A percentile compares a stretch with the other conserved stretches of the same genome.
Conservation (phyloP, 2,329 filamentous ascomycete genomes). For the Penicillium sp. region DNA sequence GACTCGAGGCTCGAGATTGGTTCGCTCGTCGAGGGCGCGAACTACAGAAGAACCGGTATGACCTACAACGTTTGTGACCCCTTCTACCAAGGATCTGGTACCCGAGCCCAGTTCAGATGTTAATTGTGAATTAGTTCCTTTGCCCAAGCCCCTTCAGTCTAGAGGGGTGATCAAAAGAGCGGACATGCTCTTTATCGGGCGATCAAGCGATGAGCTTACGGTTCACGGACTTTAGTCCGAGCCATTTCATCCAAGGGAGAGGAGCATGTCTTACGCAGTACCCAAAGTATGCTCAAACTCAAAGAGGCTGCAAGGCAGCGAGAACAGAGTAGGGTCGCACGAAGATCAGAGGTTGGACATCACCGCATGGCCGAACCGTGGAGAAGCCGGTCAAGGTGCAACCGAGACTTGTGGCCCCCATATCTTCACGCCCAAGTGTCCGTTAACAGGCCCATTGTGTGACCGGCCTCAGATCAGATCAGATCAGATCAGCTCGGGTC, state of each 20-base stretch:
- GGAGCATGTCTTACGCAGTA: not conserved
- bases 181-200: not conserved
- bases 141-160: not conserved
- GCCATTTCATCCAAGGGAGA: not conserved
- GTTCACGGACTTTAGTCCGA: constrained; percentile 2
- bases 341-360: constrained; percentile 29
- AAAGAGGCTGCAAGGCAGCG: constrained; percentile 16
- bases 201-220: not conserved
- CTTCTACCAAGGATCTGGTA: not conserved
- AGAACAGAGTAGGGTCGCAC: constrained; percentile 18
- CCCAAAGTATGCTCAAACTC: constrained; percentile 6
- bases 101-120: not conserved
- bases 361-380: constrained; percentile 29
- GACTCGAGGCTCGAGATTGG: constrained; percentile 11
- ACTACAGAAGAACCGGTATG: constrained; percentile 17
- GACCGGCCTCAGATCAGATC: not conserved
- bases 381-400: constrained; percentile 11
- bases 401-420: constrained; percentile 8
- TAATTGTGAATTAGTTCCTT: constrained; percentile 4
- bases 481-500: not conserved
- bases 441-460: not conserved
- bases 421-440: constrained; percentile 9
- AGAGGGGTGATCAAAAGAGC: not conserved
- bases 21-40: constrained; percentile 13
- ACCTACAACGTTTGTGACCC: constrained; percentile 3